These are phyloP conservation scores for Rosellinia necatrix DNA, from an alignment of 2,329 filamentous ascomycete genomes.

Conservation along the genomic window DNA sequence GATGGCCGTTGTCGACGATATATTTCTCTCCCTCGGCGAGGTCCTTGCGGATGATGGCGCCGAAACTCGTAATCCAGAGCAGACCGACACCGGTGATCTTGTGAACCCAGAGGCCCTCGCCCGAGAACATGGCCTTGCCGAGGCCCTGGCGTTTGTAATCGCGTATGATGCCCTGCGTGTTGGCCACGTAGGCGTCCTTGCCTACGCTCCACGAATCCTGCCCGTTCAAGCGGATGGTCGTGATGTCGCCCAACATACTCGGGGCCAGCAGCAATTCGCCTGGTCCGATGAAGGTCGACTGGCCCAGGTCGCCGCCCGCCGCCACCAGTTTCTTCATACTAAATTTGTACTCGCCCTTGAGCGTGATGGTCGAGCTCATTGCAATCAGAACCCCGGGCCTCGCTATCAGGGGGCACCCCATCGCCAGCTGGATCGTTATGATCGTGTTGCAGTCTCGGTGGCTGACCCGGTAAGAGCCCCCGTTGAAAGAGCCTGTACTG, in stretches of 20 bases:
- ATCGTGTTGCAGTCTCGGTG: conserved; percentile 91
- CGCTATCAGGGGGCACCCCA: conserved; percentile 80
- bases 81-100: conserved; percentile 81
- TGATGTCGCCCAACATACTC: conserved; percentile 80
- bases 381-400: conserved; percentile 92
- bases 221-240: conserved; percentile 74
- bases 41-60: conserved; percentile 93
- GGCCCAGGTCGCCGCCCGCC: conserved; percentile 77
- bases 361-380: conserved; percentile 86
- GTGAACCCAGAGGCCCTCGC: conserved; percentile 90
- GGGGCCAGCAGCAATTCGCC: conserved; percentile 89
- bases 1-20: conserved; percentile 88
- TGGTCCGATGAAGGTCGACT: conserved; percentile 83
- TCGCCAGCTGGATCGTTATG: conserved; percentile 84
- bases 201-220: conserved; percentile 82
- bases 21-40: conserved; percentile 78
- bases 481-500: conserved; percentile 96
- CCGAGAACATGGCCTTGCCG: conserved; percentile 89
- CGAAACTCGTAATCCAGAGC: conserved; percentile 90
- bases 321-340: conserved; percentile 88
- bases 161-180: conserved; percentile 84
- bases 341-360: conserved; percentile 84
- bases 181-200: conserved; percentile 83
- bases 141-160: conserved; percentile 86
- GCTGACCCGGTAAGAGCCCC: conserved; percentile 89